Evolutionary conservation across 1,284 basidiomycete species (phyloP), one percentile per base, ranked within the genome.

Genomic region (Heterobasidion parviporum): DNA sequence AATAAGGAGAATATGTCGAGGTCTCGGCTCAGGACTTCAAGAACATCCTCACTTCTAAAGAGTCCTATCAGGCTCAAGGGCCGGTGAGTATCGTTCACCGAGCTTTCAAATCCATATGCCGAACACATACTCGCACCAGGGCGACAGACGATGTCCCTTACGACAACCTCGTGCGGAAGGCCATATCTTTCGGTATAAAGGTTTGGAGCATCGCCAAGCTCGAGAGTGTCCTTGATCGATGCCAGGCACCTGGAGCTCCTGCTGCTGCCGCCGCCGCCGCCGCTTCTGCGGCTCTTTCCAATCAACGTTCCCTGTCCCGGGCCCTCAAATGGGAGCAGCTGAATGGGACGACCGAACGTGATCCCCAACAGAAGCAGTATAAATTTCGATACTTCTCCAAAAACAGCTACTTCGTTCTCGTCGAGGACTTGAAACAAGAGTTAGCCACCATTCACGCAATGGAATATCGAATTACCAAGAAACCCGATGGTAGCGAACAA

Each of bases 371-470:
- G 54, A 89, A 85, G 56, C 83, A 94, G 50, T 83, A 89, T 58
- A 93, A 96, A 70, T 94, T 84, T 66, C 83, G 83, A 61, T 99
- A 99, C 70, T 99, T 99, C 71, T 74, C 82, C 34, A 85, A 87
- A 54, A 79, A 81, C 50, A 84, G 80, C 56, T 86, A 80, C 67
- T 98, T 92, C 68, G 78, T 98, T 34, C 79, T 99, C 45, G 83
- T 99, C 32, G 95, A 98, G 68, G 97, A 99, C 65, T 82, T 93
- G 57, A 85, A 82, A 6, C 82, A 88, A 58, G 88, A 94, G 60
- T 69, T 89, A 12, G 83, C 87, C 6, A 86, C 89, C 2, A 78
- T 92, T 54, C 78, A 82, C 41, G 76, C 78, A 6, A 74, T 83
- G 49, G 87, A 91, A 64, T 89, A 89, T 65, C 72, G 78, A 15